Evolutionary conservation across 306 rosid species (phyloP).

Genomic region (Sechiopsis laciniata): DNA sequence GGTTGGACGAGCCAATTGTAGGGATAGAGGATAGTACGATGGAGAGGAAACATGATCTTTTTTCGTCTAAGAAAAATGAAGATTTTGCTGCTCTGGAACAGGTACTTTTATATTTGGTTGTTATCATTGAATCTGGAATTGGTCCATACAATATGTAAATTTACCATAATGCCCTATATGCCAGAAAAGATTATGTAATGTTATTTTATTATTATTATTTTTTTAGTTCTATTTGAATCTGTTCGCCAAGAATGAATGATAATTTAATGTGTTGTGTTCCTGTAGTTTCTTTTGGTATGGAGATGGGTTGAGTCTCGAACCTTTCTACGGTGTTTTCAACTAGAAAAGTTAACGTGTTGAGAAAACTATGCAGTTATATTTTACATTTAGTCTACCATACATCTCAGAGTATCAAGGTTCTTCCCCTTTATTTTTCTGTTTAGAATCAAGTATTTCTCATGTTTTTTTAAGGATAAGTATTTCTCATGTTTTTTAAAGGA

Average conservation of each 20-base stretch:
- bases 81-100: slow-evolving; percentile 92
- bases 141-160: slow-evolving; percentile 10
- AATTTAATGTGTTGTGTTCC: slow-evolving; percentile 5
- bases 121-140: slow-evolving; percentile 8
- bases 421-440: neutral
- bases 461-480: neutral
- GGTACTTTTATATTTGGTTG: slow-evolving; percentile 43
- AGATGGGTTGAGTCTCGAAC: neutral
- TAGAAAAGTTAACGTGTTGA: neutral
- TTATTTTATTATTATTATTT: neutral
- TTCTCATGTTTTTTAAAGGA: neutral
- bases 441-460: neutral
- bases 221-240: neutral
- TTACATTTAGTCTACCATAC: neutral
- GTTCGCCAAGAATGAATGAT: neutral
- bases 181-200: neutral
- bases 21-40: slow-evolving; percentile 42
- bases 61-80: slow-evolving; percentile 59
- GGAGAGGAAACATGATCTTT: slow-evolving; percentile 52
- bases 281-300: neutral
- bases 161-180: neutral
- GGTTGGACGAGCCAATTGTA: slow-evolving; percentile 31
- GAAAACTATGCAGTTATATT: neutral
- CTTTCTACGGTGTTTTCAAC: neutral
- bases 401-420: neutral